Conservation (phyloP, 495 filamentous ascomycete species). For the Aspergillus indologenus region DNA sequence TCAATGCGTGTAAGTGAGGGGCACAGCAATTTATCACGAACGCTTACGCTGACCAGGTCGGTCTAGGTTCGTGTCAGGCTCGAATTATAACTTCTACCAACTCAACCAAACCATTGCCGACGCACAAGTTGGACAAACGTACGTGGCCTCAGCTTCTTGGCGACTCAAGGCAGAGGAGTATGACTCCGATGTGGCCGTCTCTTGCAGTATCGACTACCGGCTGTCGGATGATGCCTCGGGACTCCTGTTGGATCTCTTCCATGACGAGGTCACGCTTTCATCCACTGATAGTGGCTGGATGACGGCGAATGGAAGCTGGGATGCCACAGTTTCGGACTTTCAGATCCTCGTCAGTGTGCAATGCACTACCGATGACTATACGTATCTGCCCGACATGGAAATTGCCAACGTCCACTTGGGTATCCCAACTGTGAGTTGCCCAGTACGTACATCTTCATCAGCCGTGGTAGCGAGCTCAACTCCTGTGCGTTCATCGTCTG, state of each 20-base stretch:
- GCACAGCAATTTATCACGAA: too few species aligned
- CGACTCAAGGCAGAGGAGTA: not conserved
- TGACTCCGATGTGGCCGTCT: not conserved
- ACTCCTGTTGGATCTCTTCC: not conserved
- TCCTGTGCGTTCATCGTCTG: not conserved
- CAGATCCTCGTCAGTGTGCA: not conserved
- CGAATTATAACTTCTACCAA: not conserved
- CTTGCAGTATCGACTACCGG: not conserved
- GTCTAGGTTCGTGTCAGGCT: not conserved
- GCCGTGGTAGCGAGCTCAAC: not conserved
- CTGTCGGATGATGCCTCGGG: not conserved
- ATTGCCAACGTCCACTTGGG: not conserved
- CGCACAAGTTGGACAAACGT: not conserved
- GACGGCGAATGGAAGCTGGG: not conserved
- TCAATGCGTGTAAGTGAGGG: conserved; percentile 1
- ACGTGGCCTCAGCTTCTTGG: not conserved
- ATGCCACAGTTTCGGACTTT: not conserved
- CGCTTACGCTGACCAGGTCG: too few species aligned
- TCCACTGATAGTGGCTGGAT: not conserved
- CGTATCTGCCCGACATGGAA: not conserved
- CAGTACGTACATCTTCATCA: not conserved
- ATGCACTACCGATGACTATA: not conserved
- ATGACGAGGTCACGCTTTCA: not conserved
- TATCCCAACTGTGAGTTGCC: not conserved
- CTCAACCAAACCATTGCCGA: not conserved